phyloP scores from a whole-genome alignment of 306 rosid genomes.

The Mimosa pudica region DNA sequence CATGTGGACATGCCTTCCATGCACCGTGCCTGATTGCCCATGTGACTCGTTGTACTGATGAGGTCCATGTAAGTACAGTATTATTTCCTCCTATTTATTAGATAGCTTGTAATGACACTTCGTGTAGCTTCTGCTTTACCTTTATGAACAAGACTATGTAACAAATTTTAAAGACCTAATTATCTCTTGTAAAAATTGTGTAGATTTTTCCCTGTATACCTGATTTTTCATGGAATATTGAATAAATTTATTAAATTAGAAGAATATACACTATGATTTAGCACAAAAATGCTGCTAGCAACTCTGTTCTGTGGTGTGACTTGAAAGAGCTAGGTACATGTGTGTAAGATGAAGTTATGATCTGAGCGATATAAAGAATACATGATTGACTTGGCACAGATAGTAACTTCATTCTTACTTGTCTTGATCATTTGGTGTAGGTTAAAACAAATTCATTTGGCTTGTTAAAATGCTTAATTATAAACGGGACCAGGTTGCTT shows the following conservation, averaged over 20 bases:
- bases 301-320: not conserved
- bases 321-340: not conserved
- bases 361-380: not conserved
- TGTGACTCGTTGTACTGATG: conserved; percentile 84
- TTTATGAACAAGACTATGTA: conserved; percentile 17
- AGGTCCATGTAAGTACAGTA: conserved; percentile 61
- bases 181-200: conserved; percentile 11
- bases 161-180: conserved; percentile 20
- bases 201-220: conserved; percentile 4
- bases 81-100: conserved; percentile 11
- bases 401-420: not conserved
- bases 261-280: not conserved
- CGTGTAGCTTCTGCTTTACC: conserved; percentile 23
- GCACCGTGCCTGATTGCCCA: conserved; percentile 88
- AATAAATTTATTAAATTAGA: too few relatives aligned
- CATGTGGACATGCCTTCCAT: conserved; percentile 94
- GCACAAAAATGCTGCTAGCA: not conserved
- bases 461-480: conserved; percentile 1
- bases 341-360: conserved; percentile 5
- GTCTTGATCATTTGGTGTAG: not conserved
- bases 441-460: conserved; percentile 7
- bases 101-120: conserved; percentile 13
- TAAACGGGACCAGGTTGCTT: conserved; percentile 14
- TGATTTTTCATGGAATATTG: not conserved
- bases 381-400: not conserved